Percentiles rank a stretch among this genome's conserved stretches.
Conservation (phyloP, 208 protist genomes). For the Leishmania tarentolae region DNA sequence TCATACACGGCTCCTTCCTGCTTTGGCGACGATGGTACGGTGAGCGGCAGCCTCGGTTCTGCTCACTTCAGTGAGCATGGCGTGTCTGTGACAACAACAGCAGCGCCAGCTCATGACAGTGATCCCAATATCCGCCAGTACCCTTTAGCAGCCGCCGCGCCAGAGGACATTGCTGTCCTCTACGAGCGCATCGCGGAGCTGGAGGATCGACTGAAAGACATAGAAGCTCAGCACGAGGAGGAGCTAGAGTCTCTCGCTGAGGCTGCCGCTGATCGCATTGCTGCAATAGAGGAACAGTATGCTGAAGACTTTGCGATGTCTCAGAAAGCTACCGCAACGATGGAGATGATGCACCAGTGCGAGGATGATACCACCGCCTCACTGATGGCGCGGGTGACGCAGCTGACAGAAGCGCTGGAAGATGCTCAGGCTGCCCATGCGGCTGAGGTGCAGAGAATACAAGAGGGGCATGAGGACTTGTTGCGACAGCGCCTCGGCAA, state of each 20-base stretch:
- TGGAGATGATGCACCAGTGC: background rate
- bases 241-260: slow-evolving; percentile 56
- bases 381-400: slow-evolving; percentile 7
- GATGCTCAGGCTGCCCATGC: slow-evolving; percentile 8
- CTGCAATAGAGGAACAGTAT: slow-evolving; percentile 54
- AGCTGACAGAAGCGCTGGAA: slow-evolving; percentile 6
- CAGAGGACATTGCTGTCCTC: slow-evolving; percentile 6
- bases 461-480: slow-evolving; percentile 18
- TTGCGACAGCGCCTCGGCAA: slow-evolving; percentile 18
- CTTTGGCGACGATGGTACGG: background rate
- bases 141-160: background rate
- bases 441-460: slow-evolving; percentile 9
- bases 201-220: slow-evolving; percentile 27
- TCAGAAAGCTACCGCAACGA: background rate
- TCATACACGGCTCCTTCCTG: background rate
- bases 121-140: background rate
- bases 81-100: slow-evolving; percentile 3
- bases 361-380: slow-evolving; percentile 6
- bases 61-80: background rate
- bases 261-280: slow-evolving; percentile 56
- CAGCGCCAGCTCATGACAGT: background rate
- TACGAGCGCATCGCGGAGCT: slow-evolving; percentile 29
- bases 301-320: background rate
- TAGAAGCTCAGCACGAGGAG: slow-evolving; percentile 39
- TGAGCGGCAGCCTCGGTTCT: slow-evolving; percentile 3